Evolutionary conservation across 164 flowering plant species (phyloP).

Genomic region (Piper betle): DNA sequence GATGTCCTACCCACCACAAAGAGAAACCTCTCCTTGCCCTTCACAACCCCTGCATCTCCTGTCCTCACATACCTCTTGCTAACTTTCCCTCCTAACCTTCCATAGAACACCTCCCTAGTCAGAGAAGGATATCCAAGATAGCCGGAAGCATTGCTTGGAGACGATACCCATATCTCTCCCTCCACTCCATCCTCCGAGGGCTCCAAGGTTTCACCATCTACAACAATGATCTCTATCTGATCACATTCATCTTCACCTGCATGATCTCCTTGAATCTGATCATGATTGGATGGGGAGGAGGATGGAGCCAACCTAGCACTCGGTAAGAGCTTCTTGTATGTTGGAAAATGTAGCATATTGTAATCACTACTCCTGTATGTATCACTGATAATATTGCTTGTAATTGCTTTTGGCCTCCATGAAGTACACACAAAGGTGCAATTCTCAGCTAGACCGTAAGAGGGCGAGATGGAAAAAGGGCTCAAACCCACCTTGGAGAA

Average conservation of each 20-base stretch:
- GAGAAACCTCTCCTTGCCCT: slow-evolving; percentile 39
- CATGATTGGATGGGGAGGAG: neutral
- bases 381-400: neutral
- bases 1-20: slow-evolving; percentile 39
- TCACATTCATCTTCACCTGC: slow-evolving; percentile 14
- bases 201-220: slow-evolving; percentile 41
- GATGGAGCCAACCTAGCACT: slow-evolving; percentile 29
- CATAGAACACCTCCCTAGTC: slow-evolving; percentile 30
- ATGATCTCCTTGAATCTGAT: neutral
- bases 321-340: slow-evolving; percentile 41
- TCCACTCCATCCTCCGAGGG: slow-evolving; percentile 48
- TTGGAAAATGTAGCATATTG: slow-evolving; percentile 12
- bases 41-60: slow-evolving; percentile 48
- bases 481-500: slow-evolving; percentile 29
- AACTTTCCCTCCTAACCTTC: slow-evolving; percentile 16
- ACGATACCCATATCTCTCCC: slow-evolving; percentile 65
- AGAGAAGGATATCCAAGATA: slow-evolving; percentile 52
- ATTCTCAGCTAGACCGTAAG: slow-evolving; percentile 73
- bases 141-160: slow-evolving; percentile 57
- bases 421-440: slow-evolving; percentile 74
- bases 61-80: slow-evolving; percentile 35
- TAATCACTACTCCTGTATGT: too few species aligned
- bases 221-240: slow-evolving; percentile 36
- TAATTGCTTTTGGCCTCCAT: slow-evolving; percentile 25
- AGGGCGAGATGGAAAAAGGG: slow-evolving; percentile 39